These are phyloP conservation scores for Madurella fahalii DNA, from an alignment of 2,329 filamentous ascomycete species.

Conservation along the genomic window DNA sequence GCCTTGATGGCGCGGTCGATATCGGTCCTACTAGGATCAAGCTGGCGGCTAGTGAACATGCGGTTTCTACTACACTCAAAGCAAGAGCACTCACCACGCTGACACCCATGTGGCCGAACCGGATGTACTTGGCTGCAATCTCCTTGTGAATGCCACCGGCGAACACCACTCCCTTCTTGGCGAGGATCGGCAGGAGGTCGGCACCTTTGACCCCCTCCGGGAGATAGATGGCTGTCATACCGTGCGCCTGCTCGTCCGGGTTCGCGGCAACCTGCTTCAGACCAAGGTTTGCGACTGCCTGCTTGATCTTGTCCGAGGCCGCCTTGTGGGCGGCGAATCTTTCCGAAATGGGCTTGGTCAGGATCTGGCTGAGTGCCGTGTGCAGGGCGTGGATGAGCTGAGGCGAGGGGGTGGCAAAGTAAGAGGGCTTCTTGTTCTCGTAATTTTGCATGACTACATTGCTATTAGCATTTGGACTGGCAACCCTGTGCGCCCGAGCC, in stretches of 20 bases:
- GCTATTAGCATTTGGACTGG: too few species aligned
- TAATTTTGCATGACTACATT: slow-evolving; percentile 91
- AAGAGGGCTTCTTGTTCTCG: slow-evolving; percentile 93
- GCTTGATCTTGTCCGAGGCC: slow-evolving; percentile 81
- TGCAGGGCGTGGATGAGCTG: slow-evolving; percentile 91
- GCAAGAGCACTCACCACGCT: slow-evolving; percentile 60
- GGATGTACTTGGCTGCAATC: slow-evolving; percentile 87
- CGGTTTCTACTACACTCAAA: slow-evolving; percentile 4
- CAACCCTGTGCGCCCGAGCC: not conserved
- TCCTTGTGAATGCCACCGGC: slow-evolving; percentile 95
- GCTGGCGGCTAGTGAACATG: slow-evolving; percentile 39
- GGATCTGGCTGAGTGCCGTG: slow-evolving; percentile 81
- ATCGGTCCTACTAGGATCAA: slow-evolving; percentile 72
- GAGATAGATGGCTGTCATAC: slow-evolving; percentile 96
- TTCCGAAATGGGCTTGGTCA: slow-evolving; percentile 72
- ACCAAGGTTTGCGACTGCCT: slow-evolving; percentile 72
- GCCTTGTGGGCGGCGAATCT: slow-evolving; percentile 79
- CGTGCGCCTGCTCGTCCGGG: slow-evolving; percentile 88
- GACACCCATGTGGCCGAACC: slow-evolving; percentile 97
- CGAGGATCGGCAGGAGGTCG: slow-evolving; percentile 77
- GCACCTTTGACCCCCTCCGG: slow-evolving; percentile 77
- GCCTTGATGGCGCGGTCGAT: slow-evolving; percentile 80
- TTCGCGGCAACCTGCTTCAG: slow-evolving; percentile 82
- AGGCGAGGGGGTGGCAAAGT: slow-evolving; percentile 94
- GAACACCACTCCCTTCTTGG: slow-evolving; percentile 87